phyloP scores from a whole-genome alignment of 2,329 filamentous ascomycete genomes.

The Diplodia intermedia region DNA sequence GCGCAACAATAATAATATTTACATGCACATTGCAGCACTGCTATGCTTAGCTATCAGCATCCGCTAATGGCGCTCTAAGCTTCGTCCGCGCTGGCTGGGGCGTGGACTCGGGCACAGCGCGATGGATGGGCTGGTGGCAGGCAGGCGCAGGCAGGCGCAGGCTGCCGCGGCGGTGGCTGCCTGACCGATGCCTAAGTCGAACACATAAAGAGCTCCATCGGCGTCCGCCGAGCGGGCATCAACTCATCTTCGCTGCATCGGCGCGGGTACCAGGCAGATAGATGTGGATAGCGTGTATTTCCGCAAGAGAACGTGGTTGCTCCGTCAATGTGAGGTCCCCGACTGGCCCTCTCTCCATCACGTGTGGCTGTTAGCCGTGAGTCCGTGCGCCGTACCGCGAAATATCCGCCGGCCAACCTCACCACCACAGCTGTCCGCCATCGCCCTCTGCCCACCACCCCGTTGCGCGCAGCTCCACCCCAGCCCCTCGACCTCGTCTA shows the following conservation, averaged over 20 bases:
- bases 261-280: neutral
- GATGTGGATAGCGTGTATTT: neutral
- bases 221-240: slow-evolving; percentile 1
- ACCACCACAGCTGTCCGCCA: slow-evolving; percentile 37
- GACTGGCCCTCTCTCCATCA: slow-evolving; percentile 5
- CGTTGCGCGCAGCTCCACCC: slow-evolving; percentile 35
- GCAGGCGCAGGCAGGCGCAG: slow-evolving; percentile 26
- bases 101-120: neutral
- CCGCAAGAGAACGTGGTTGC: neutral
- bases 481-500: slow-evolving; percentile 43
- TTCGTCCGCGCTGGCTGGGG: neutral
- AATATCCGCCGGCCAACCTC: slow-evolving; percentile 33
- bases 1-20: neutral
- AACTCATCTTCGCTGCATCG: neutral
- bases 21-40: neutral
- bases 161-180: slow-evolving; percentile 9
- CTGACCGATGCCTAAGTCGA: slow-evolving; percentile 18
- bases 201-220: slow-evolving; percentile 3
- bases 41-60: neutral
- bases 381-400: slow-evolving; percentile 25
- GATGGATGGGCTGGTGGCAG: slow-evolving; percentile 2
- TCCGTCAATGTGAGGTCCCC: slow-evolving; percentile 19
- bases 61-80: neutral
- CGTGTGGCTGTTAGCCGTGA: neutral
- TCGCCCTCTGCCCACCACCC: slow-evolving; percentile 32